phyloP scores from a whole-genome alignment of 192 early-diverging fungal species.

The Entophlyctis luteolus region DNA sequence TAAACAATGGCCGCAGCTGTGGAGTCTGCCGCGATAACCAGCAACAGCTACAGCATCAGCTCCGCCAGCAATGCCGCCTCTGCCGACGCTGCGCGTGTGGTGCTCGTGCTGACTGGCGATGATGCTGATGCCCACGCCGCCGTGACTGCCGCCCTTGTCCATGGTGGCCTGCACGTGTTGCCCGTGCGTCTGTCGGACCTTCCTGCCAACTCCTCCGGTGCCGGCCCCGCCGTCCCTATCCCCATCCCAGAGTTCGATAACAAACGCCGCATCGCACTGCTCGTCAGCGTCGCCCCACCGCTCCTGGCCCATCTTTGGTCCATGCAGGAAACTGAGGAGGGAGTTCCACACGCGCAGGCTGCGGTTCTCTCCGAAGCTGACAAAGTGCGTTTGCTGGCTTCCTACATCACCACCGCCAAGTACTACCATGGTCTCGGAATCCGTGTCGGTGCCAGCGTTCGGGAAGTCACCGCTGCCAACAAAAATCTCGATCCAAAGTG shows the following conservation, averaged over 20 bases:
- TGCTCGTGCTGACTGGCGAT: not conserved
- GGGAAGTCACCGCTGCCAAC: conserved; percentile 37
- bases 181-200: not conserved
- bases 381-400: conserved; percentile 58
- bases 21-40: too few species aligned
- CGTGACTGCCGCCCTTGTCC: not conserved
- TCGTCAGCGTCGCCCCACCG: not conserved
- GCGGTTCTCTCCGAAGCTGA: conserved; percentile 53
- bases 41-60: too few species aligned
- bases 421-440: conserved; percentile 63
- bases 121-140: not conserved
- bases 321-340: not conserved
- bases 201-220: too few species aligned
- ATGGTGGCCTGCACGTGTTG: not conserved
- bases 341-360: not conserved
- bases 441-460: conserved; percentile 32
- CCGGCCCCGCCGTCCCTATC: too few species aligned
- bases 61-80: too few species aligned
- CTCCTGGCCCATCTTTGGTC: not conserved
- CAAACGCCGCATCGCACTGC: not conserved
- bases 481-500: not conserved
- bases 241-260: too few species aligned
- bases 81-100: not conserved
- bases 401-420: conserved; percentile 54
- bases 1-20: too few species aligned